A percentile compares a stretch with the other conserved stretches of the same genome.
phyloP scores from a whole-genome alignment of 352 stramenopile species.

The Phytophthora constricta region DNA sequence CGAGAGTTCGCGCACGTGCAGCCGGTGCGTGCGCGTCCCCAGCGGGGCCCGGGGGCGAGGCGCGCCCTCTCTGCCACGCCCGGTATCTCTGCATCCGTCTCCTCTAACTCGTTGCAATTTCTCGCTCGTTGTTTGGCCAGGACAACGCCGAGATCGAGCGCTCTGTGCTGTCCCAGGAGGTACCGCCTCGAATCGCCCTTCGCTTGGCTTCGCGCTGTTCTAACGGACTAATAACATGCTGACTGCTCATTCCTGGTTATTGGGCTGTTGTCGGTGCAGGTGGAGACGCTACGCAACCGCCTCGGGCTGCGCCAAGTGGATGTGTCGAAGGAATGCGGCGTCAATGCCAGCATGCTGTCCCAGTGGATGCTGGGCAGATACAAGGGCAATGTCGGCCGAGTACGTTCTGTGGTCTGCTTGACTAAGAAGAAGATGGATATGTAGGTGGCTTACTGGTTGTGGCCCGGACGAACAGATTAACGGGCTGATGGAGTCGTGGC shows the following conservation, averaged over 20 bases:
- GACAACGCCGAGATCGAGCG: slow-evolving; percentile 89
- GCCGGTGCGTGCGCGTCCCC: slow-evolving; percentile 48
- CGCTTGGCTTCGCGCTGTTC: not conserved
- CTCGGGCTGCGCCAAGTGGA: slow-evolving; percentile 81
- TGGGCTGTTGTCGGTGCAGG: slow-evolving; percentile 35
- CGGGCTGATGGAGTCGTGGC: slow-evolving; percentile 85
- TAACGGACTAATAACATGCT: not conserved
- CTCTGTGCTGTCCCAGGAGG: slow-evolving; percentile 80
- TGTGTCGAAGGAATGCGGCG: slow-evolving; percentile 85
- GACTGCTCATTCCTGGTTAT: not conserved
- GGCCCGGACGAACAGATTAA: slow-evolving; percentile 60
- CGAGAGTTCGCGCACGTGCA: slow-evolving; percentile 84
- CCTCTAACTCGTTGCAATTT: slow-evolving; percentile 16
- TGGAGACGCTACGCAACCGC: slow-evolving; percentile 76
- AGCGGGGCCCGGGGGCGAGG: not conserved
- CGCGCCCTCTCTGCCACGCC: not conserved
- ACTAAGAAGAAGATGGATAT: not conserved
- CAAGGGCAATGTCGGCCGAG: slow-evolving; percentile 82
- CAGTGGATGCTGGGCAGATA: slow-evolving; percentile 89
- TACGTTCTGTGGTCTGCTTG: slow-evolving; percentile 31
- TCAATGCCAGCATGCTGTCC: slow-evolving; percentile 88
- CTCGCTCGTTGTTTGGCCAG: slow-evolving; percentile 31
- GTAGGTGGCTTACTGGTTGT: not conserved
- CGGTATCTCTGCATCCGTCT: slow-evolving; percentile 10
- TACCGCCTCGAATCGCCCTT: slow-evolving; percentile 9